phyloP scores from a whole-genome alignment of 23 red algal genomes.

The Gracilaria caudata region DNA sequence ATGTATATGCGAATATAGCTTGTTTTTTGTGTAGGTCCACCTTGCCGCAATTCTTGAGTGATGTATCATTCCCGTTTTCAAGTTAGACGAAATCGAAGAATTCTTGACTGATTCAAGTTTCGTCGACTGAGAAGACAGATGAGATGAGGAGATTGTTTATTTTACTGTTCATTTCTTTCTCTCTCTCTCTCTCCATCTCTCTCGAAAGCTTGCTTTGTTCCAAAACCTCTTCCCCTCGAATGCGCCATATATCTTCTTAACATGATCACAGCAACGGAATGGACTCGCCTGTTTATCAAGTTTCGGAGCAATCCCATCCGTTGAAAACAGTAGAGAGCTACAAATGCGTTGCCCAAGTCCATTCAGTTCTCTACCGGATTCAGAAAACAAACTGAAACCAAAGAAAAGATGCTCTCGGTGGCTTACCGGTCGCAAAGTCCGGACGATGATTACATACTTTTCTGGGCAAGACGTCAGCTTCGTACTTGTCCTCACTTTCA shows the following conservation, averaged over 20 bases:
- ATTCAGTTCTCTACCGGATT: not conserved
- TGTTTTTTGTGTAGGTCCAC: not conserved
- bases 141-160: not conserved
- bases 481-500: slow-evolving; percentile 5
- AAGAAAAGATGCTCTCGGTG: not conserved
- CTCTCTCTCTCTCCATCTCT: not conserved
- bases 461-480: slow-evolving; percentile 31
- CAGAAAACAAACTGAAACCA: not conserved
- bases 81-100: not conserved
- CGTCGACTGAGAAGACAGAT: not conserved
- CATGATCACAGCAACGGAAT: not conserved
- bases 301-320: not conserved
- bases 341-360: not conserved
- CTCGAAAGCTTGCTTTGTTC: not conserved
- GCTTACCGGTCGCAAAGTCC: not conserved
- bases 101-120: not conserved
- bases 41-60: too few relatives aligned
- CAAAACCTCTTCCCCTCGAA: not conserved
- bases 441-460: not conserved
- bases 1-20: not conserved
- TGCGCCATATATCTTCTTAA: not conserved
- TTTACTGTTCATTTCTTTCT: not conserved
- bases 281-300: not conserved
- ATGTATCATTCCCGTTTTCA: not conserved
- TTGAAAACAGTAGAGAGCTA: not conserved